Evolutionary conservation across 176 grass and related monocot species (phyloP), one percentile per base, ranked within the genome.

Genomic region (Ensete glaucum): DNA sequence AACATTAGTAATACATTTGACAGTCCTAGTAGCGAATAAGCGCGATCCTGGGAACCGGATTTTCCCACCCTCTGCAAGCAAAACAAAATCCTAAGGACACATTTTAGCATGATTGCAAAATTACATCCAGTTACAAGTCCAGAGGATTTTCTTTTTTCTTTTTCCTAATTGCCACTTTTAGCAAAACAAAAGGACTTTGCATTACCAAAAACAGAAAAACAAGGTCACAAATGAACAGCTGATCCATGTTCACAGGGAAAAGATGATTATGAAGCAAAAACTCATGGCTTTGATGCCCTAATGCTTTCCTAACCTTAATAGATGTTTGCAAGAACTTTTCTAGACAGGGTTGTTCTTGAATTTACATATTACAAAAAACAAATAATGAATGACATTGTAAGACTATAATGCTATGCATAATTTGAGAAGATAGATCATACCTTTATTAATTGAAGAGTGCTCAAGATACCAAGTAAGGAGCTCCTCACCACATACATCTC

Each of bases 381-480:
- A 25, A 34, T 67, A 11, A 43, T 43, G 1, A 27, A 43, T 9
- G 17, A 50, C 43, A 70, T 70, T 50, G 26, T 21, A 19, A 11
- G 0, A 16, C 2, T 51, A 50, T 48, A 50, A 16, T 15, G 62
- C 19, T 81, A 21, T 8, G 79, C 9, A 8, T 48, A 58, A 1
- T 4, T 57, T 20, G 1, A 11, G 11, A 17, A 21, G 5, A 81
- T n/a, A 67, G 62, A 73, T 50, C 23, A 62, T 23, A 98, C 94
- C 94, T 91, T 72, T 88, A 76, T 93, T 87, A 9, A 54, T 83
- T 25, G 92, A 93, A 81, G 90, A 82, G 84, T 93, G 86, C 75
- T 98, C 94, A 77, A 93, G 83, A 43, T 91, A 98, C 94, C 90
- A 98, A 0, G 94, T 98, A 57, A 98, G 88, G 74, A 98, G 90